Base-by-base conservation (phyloP, 176 grass and related monocot species). In the Rhynchospora pubera region DNA sequence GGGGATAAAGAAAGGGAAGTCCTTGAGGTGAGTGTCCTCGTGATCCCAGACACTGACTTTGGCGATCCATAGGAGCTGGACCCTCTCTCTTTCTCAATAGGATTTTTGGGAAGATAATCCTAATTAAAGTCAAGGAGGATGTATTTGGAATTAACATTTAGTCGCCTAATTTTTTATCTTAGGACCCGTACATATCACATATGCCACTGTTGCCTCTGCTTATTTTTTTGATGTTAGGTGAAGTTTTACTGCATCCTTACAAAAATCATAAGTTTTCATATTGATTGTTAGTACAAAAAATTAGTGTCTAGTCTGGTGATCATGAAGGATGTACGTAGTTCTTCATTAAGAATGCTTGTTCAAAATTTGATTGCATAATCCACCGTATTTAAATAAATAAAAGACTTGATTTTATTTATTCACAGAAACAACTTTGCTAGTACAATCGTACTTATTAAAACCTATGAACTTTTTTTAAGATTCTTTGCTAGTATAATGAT, bases 31-130 rank as follows among this genome's bases (percentile, higher is more conserved):
- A n/a, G 86, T 66, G 89, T 69, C 83, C 82, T 89, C 94, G 89
- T 86, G 89, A 97, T 89, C 91, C 87, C 85, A 88, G 87, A 76
- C 89, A 80, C 86, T 61, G 75, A 16, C 80, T 82, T 79, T 63
- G 85, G 71, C 9, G 80, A 93, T 91, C 89, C 89, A 91, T 56
- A 91, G 84, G 89, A 87, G 78, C 86, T 14, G 47, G 24, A 46
- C 34, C 24, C 42, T 26, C 19, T 26, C 34, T 16, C 43, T 21
- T 39, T 43, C 75, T 83, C 34, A 39, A 39, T 64, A 56, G 11
- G 18, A 65, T 11, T 58, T 61, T 67, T 76, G 82, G 70, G 22
- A 81, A 68, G 16, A 82, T 63, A 55, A 46, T 57, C 42, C 59
- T 86, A n/a, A n/a, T n/a, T n/a, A 71, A 57, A 55, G 85, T 67